Base-by-base conservation (phyloP, 805 yeast species). In the Candida piceae region DNA sequence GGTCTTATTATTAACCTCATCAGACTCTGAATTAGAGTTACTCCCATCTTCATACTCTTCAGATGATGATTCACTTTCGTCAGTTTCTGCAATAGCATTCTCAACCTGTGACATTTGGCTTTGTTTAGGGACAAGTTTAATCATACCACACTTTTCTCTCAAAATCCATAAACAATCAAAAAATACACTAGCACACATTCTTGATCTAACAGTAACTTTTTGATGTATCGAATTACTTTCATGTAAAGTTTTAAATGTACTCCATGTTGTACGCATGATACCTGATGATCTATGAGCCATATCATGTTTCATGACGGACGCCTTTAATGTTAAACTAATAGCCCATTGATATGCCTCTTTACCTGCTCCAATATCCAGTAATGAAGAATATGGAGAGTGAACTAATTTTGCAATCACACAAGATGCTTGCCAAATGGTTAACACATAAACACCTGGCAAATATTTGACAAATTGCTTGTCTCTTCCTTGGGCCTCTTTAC, bases 191-290 rank as follows among this genome's bases (percentile, higher is more conserved):
- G 95, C 96, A 7, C 94, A 76, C 95, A 87, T 83, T 48, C 98
- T 73, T 5, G 94, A 81, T 34, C 84, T 70, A 12, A 89, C 80
- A 3, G 72, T 72, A 4, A 84, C 78, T 28, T 66, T 63, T 12
- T 58, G 57, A 8, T 62, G 58, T 39, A 55, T 47, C n/a, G 59
- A 58, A 24, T 52, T 60, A 43, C 73, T 76, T 29, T 75, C 80
- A 45, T 78, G 75, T 48, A 88, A 64, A 4, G 81, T 71, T 34
- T 81, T 74, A 59, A 84, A 84, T 41, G 88, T 68, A 41, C 83
- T 85, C 98, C 98, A 90, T 67, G 88, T 80, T 53, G 88, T 88
- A 52, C 84, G 75, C 93, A 93, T 86, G 41, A 93, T 87, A 7
- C 96, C 96, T 31, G 95, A 80, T 0, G 95, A 84, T 46, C 97